A percentile compares a stretch with the other conserved stretches of the same genome.
phyloP scores from a whole-genome alignment of 768 basidiomycete species.

The Trametes villosa region DNA sequence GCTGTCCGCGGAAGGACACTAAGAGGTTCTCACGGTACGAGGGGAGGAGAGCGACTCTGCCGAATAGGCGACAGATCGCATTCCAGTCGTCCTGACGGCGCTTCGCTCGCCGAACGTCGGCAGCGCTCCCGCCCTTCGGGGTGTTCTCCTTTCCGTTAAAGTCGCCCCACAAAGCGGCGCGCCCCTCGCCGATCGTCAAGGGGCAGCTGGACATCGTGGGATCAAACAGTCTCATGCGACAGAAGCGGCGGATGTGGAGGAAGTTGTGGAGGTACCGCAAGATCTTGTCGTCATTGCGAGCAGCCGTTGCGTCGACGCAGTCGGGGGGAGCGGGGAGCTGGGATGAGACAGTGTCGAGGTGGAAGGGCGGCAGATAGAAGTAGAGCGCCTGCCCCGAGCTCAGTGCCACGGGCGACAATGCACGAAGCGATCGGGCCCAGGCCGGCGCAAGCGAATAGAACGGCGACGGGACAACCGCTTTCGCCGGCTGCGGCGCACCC shows the following conservation, averaged over 20 bases:
- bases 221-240: background rate
- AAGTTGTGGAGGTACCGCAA: constrained; percentile 5
- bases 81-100: background rate
- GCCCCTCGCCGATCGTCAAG: constrained; percentile 5
- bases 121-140: too few relatives aligned
- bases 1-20: background rate
- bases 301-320: background rate
- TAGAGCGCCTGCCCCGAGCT: background rate
- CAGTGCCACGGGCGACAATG: background rate
- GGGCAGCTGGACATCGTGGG: background rate
- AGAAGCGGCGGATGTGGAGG: background rate
- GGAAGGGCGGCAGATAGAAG: constrained; percentile 10
- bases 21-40: background rate
- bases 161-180: constrained; percentile 4
- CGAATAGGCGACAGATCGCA: background rate
- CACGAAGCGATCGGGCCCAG: background rate
- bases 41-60: background rate
- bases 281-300: background rate
- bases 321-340: background rate
- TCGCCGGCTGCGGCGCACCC: background rate
- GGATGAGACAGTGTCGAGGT: constrained; percentile 2
- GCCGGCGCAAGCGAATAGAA: background rate
- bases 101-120: background rate
- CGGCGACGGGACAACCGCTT: background rate
- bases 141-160: background rate